Percentiles rank a stretch among this genome's conserved stretches.
Conservation (phyloP, 2,329 filamentous ascomycete genomes). For the Penicillium paneum region DNA sequence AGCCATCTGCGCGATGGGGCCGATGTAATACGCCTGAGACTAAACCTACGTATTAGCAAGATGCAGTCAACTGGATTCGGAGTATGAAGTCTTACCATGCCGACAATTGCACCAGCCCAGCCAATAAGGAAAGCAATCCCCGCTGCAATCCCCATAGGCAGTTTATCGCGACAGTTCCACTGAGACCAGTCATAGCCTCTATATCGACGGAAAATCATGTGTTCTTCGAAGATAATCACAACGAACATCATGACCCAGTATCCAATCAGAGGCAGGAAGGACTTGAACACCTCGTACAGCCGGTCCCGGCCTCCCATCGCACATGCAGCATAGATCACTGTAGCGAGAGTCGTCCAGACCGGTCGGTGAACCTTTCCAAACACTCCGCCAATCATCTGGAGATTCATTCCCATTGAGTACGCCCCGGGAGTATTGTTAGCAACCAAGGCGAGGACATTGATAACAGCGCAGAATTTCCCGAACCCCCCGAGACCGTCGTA, state of each 20-base stretch:
- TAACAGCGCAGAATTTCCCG: constrained; percentile 44
- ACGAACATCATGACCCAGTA: constrained; percentile 48
- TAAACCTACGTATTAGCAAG: constrained; percentile 4
- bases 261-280: constrained; percentile 47
- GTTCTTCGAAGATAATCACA: constrained; percentile 43
- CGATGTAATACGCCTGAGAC: constrained; percentile 41
- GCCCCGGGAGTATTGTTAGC: constrained; percentile 46
- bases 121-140: constrained; percentile 37
- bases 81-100: constrained; percentile 33
- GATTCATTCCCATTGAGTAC: constrained; percentile 46
- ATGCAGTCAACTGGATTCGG: background rate
- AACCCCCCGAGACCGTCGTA: constrained; percentile 42
- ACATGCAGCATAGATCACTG: constrained; percentile 43
- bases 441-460: constrained; percentile 43
- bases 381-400: constrained; percentile 43
- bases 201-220: constrained; percentile 43
- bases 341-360: constrained; percentile 43
- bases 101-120: constrained; percentile 41
- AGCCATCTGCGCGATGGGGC: constrained; percentile 35
- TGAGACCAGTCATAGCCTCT: constrained; percentile 41
- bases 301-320: constrained; percentile 45
- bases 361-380: constrained; percentile 42
- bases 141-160: constrained; percentile 45
- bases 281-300: constrained; percentile 45
- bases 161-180: constrained; percentile 39